Percentiles rank a stretch among this genome's conserved stretches.
Evolutionary conservation across 352 stramenopile genomes (phyloP).

Genomic region (Phytopythium montanum): DNA sequence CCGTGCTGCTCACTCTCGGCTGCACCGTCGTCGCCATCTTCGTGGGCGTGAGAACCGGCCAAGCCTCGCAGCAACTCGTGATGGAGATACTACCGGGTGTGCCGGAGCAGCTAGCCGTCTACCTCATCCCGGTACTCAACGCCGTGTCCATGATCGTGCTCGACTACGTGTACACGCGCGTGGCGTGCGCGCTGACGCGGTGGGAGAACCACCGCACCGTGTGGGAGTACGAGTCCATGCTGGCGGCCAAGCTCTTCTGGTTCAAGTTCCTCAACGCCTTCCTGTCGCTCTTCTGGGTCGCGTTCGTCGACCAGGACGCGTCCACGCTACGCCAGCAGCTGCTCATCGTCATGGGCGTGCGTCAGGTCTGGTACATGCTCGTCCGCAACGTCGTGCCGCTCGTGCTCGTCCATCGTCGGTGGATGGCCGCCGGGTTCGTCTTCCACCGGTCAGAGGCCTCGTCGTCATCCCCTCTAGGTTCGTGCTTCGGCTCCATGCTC

Average conservation of each 20-base stretch:
- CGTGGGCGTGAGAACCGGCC: constrained; percentile 42
- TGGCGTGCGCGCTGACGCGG: constrained; percentile 50
- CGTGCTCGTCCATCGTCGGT: constrained; percentile 38
- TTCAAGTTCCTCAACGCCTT: constrained; percentile 86
- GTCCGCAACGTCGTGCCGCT: constrained; percentile 53
- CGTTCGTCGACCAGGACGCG: constrained; percentile 59
- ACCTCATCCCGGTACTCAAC: constrained; percentile 63
- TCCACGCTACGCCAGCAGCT: constrained; percentile 55
- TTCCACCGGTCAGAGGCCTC: constrained; percentile 10
- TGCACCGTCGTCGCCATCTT: constrained; percentile 52
- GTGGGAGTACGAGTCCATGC: constrained; percentile 74
- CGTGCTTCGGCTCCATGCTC: constrained; percentile 13
- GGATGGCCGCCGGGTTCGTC: constrained; percentile 37
- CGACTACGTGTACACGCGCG: constrained; percentile 62
- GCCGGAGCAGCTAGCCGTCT: constrained; percentile 30
- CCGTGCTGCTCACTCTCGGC: constrained; percentile 52
- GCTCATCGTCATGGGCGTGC: constrained; percentile 64
- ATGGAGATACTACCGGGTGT: constrained; percentile 32
- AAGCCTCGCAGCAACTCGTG: constrained; percentile 21
- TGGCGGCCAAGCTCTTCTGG: constrained; percentile 72
- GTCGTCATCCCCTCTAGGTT: neutral
- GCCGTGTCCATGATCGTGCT: constrained; percentile 68
- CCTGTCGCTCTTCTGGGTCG: constrained; percentile 77
- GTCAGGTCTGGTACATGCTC: constrained; percentile 63
- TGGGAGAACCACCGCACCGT: constrained; percentile 83